Evolutionary conservation across 768 basidiomycete genomes (phyloP).

Genomic region (Galerina marginata): DNA sequence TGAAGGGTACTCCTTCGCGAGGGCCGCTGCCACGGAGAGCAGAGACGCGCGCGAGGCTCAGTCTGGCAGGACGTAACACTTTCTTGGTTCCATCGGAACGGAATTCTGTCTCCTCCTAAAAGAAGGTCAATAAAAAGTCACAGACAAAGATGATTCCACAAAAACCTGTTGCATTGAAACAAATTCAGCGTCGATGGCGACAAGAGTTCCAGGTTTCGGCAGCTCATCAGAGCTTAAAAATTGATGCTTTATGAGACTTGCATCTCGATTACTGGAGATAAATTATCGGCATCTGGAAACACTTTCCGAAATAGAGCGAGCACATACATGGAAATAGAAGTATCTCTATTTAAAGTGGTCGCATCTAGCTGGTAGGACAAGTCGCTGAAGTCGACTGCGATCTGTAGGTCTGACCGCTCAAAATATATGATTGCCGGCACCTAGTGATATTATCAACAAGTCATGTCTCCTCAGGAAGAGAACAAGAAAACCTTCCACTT

Average conservation of each 20-base stretch:
- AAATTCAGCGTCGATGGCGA: constrained; percentile 98
- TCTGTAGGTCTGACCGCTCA: constrained; percentile 70
- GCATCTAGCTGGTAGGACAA: constrained; percentile 74
- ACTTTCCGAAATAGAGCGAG: neutral
- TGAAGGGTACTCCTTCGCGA: constrained; percentile 86
- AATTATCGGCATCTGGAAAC: neutral
- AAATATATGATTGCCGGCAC: constrained; percentile 91
- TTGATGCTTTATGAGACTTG: constrained; percentile 76
- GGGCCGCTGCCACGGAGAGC: constrained; percentile 87
- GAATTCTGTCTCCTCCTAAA: constrained; percentile 92
- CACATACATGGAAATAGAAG: constrained; percentile 83
- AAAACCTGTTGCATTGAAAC: constrained; percentile 92
- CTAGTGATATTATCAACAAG: constrained; percentile 37
- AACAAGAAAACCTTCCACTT: constrained; percentile 80
- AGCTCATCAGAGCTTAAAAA: constrained; percentile 74
- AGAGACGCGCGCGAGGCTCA: constrained; percentile 93
- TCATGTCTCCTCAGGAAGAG: neutral
- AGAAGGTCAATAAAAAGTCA: neutral
- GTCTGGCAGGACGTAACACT: constrained; percentile 87
- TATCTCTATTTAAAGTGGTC: constrained; percentile 81
- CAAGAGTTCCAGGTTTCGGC: constrained; percentile 83
- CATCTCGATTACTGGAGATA: constrained; percentile 72
- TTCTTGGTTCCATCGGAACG: constrained; percentile 95
- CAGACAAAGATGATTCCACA: neutral
- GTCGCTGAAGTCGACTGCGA: constrained; percentile 63